Base-by-base conservation (phyloP, 331 rosid species). In the Phaseolus coccineus region DNA sequence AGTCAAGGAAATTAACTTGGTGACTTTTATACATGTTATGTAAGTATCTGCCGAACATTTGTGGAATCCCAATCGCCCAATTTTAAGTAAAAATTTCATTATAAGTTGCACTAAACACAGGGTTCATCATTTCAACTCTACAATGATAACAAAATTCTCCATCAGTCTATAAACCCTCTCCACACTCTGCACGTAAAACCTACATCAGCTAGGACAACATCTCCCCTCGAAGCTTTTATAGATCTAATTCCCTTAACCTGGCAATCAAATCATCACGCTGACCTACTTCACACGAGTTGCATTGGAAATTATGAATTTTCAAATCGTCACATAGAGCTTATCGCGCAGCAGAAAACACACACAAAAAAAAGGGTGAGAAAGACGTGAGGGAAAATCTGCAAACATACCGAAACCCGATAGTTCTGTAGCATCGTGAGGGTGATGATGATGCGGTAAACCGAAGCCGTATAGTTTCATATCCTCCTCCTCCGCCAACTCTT, bases 401-500 rank as follows among this genome's bases (percentile, higher is more conserved):
- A 42, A 25, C 67, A 52, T 79, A 95, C 99, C 98, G 51, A 86
- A 62, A 77, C 91, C 94, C 6, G 97, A 87, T 30, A 93, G 82
- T 46, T 93, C 91, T 1, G 87, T 39, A 70, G 67, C 52, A 42
- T 64, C 87, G 72, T 77, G 24, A 77, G 47, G 84, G 24, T 76
- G 83, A 50, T 88, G 85, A 12, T 79, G 70, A 64, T 73, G 83
- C 1, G 82, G 86, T 19, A 81, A 75, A 28, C 90, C 98, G 69
- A 91, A 93, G 6, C 96, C 98, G 65, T 85, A 85, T 5, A 95
- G 81, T 78, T 79, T 93, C 97, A 91, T 87, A 88, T 95, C 99
- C 84, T 95, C 97, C 78, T 95, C 99, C 83, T 95, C 99, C 6
- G 92, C 99, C 88, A 95, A 81, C 85, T 95, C 99, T 86, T 95